Percentiles rank a stretch among this genome's conserved stretches.
Conservation (phyloP, 306 rosid species). For the Prunus mira region DNA sequence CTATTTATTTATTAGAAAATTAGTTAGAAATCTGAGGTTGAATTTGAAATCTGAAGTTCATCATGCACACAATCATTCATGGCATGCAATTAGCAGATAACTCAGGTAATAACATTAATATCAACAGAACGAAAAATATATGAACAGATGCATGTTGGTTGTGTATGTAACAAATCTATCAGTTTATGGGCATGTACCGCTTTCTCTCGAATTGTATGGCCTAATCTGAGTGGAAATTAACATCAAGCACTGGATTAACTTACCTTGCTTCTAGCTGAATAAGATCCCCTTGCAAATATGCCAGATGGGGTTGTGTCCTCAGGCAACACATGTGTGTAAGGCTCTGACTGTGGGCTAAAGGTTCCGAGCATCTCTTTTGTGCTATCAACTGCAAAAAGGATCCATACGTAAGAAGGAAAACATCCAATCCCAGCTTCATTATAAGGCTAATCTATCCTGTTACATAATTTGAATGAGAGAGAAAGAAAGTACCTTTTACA, state of each 20-base stretch:
- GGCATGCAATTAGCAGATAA: too few species aligned
- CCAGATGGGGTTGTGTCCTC: constrained; percentile 98
- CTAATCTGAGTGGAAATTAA: not conserved
- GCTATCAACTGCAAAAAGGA: constrained; percentile 67
- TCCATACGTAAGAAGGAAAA: constrained; percentile 11
- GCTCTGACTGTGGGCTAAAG: constrained; percentile 78
- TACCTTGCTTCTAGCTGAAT: constrained; percentile 88
- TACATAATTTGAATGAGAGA: not conserved
- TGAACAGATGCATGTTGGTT: not conserved
- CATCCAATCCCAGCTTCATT: not conserved
- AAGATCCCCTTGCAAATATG: constrained; percentile 83
- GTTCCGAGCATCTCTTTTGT: constrained; percentile 91
- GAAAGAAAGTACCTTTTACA: constrained; percentile 51
- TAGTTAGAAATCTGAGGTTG: constrained; percentile 25
- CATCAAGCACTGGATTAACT: not conserved
- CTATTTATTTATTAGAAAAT: not conserved
- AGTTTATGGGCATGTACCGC: not conserved
- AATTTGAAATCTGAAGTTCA: not conserved
- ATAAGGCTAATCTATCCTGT: not conserved
- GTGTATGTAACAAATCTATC: not conserved
- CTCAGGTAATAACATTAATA: too few species aligned
- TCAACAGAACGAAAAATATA: too few species aligned
- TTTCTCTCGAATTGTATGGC: not conserved
- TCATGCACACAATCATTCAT: too few species aligned
- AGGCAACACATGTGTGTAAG: constrained; percentile 76